Evolutionary conservation across 1,284 basidiomycete genomes (phyloP).

Genomic region (Cutaneotrichosporon sp.): DNA sequence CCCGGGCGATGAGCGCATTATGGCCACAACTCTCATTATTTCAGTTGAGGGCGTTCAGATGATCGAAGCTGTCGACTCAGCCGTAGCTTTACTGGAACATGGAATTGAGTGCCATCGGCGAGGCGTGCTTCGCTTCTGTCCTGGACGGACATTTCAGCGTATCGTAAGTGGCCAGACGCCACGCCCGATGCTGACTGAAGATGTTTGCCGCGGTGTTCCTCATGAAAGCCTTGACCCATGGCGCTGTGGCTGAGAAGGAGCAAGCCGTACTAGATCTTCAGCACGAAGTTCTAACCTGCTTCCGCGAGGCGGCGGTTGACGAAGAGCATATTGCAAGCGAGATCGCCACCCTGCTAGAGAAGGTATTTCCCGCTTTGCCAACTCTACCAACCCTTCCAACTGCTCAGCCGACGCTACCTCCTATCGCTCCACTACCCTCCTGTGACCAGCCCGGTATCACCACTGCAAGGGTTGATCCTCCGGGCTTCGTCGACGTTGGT

Average conservation of each 20-base stretch:
- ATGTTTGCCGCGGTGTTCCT: constrained; percentile 11
- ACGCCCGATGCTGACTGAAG: neutral
- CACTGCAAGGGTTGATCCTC: too few species aligned
- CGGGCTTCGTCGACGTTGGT: too few species aligned
- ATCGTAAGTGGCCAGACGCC: constrained; percentile 3
- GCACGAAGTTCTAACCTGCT: neutral
- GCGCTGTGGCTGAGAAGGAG: constrained; percentile 1
- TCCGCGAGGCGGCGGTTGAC: constrained; percentile 10
- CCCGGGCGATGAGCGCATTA: neutral
- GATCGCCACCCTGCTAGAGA: constrained; percentile 4
- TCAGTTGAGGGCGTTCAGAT: constrained; percentile 6
- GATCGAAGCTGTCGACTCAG: constrained; percentile 5
- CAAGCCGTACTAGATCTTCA: constrained; percentile 1
- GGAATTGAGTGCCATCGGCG: constrained; percentile 2
- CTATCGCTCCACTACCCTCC: neutral
- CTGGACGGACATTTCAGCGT: constrained; percentile 7
- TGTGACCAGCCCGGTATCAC: neutral
- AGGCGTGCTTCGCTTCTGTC: constrained; percentile 4
- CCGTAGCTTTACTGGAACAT: constrained; percentile 1
- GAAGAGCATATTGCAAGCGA: constrained; percentile 3
- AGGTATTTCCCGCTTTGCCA: neutral
- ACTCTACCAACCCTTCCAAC: neutral
- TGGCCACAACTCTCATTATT: neutral
- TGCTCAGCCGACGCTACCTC: neutral
- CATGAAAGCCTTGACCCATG: constrained; percentile 6